Percentiles rank a stretch among this genome's conserved stretches.
Evolutionary conservation across 1,284 basidiomycete species (phyloP).

Genomic region (Rhodotorula sp.): DNA sequence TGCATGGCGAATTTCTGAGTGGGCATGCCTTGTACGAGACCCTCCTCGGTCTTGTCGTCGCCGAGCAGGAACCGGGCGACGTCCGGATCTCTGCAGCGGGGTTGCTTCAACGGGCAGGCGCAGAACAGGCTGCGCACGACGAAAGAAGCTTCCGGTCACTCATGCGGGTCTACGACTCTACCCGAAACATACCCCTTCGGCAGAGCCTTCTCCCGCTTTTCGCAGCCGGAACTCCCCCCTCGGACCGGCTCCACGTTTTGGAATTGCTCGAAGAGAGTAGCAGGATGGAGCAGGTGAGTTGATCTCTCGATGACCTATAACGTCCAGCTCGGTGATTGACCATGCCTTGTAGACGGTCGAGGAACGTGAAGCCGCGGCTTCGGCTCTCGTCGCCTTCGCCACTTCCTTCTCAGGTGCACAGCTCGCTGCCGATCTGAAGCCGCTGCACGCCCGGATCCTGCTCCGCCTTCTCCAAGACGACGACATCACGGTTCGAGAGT

Average conservation of each 20-base stretch:
- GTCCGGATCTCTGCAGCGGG: constrained; percentile 22
- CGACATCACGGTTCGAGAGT: constrained; percentile 26
- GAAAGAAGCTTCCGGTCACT: neutral
- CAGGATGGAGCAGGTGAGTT: constrained; percentile 6
- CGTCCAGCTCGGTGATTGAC: neutral
- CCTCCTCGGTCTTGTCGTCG: neutral
- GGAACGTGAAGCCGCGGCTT: constrained; percentile 31
- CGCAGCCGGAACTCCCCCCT: neutral
- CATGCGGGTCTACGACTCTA: neutral
- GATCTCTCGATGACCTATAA: too few species aligned
- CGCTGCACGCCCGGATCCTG: constrained; percentile 5
- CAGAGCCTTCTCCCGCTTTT: constrained; percentile 36
- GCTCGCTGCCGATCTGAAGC: neutral
- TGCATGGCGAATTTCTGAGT: neutral
- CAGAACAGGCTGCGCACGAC: neutral
- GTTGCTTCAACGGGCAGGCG: neutral
- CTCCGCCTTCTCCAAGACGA: constrained; percentile 38
- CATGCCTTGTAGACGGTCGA: constrained; percentile 25
- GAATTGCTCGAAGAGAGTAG: neutral
- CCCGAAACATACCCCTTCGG: constrained; percentile 29
- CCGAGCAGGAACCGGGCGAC: constrained; percentile 12
- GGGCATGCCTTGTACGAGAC: neutral
- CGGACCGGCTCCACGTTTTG: neutral
- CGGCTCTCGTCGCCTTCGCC: constrained; percentile 19
- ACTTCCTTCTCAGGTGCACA: neutral